Evolutionary conservation across 2,329 filamentous ascomycete species (phyloP).

Genomic region (Phialophora macrospora): DNA sequence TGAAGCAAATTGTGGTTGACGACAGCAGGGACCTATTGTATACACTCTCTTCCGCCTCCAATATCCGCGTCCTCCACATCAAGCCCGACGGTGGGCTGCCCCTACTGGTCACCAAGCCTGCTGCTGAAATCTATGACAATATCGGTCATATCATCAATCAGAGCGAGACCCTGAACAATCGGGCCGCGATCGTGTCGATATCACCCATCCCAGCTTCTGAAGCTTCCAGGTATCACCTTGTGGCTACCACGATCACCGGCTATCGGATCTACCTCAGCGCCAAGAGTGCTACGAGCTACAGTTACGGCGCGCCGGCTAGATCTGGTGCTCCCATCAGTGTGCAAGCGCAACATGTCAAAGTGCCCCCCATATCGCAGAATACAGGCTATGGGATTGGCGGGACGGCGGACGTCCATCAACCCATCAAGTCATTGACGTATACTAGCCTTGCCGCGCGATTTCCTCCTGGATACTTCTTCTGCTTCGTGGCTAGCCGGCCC

Average conservation of each 20-base stretch:
- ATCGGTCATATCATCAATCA: conserved; percentile 83
- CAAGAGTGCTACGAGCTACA: conserved; percentile 80
- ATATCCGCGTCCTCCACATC: conserved; percentile 90
- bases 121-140: conserved; percentile 63
- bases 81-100: conserved; percentile 62
- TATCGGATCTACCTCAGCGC: conserved; percentile 92
- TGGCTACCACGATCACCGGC: conserved; percentile 88
- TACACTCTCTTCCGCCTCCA: conserved; percentile 83
- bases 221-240: conserved; percentile 55
- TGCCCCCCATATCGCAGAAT: conserved; percentile 67
- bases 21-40: conserved; percentile 88
- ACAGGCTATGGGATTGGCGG: conserved; percentile 39
- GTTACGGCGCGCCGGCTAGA: conserved; percentile 61
- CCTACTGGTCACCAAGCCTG: conserved; percentile 61
- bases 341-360: conserved; percentile 97
- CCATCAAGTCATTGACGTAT: conserved; percentile 52
- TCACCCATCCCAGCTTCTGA: conserved; percentile 84
- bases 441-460: conserved; percentile 60
- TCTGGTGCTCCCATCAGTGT: conserved; percentile 84
- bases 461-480: conserved; percentile 88
- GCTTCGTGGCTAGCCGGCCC: conserved; percentile 71
- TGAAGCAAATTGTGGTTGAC: conserved; percentile 83
- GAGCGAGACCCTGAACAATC: conserved; percentile 71
- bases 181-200: conserved; percentile 78
- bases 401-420: conserved; percentile 55